Percentiles rank a stretch among this genome's conserved stretches.
These are phyloP conservation scores for Trifolium pratense DNA, from an alignment of 306 rosid species.

Conservation along the genomic window DNA sequence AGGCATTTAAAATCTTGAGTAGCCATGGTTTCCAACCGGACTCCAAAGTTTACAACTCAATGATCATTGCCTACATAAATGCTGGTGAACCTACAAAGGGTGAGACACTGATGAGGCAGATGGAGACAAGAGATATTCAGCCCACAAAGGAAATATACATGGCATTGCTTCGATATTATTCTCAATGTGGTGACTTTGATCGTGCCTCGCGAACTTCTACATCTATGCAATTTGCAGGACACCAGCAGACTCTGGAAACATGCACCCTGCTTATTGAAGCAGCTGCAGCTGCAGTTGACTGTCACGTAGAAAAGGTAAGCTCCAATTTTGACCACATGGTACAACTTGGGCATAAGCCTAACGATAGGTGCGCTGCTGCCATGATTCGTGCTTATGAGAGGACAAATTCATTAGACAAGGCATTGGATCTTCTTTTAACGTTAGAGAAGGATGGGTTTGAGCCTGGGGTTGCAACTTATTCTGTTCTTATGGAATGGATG, in stretches of 20 bases:
- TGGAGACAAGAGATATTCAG: conserved; percentile 66
- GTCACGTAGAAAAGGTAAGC: conserved; percentile 67
- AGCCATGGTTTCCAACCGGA: conserved; percentile 78
- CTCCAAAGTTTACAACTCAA: conserved; percentile 57
- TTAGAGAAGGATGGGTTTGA: conserved; percentile 78
- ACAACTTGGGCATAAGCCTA: conserved; percentile 65
- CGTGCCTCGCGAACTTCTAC: conserved; percentile 60
- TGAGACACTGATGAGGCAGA: conserved; percentile 61
- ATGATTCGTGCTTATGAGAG: conserved; percentile 76
- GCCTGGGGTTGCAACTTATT: conserved; percentile 81
- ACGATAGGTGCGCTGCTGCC: conserved; percentile 80
- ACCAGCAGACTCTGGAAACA: conserved; percentile 56
- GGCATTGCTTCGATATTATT: conserved; percentile 67
- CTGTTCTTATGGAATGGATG: conserved; percentile 88
- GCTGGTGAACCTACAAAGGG: conserved; percentile 60
- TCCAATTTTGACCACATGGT: conserved; percentile 67
- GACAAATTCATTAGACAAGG: conserved; percentile 69
- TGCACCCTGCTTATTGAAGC: conserved; percentile 74
- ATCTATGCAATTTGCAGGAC: conserved; percentile 67
- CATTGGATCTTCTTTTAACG: conserved; percentile 65
- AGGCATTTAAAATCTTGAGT: conserved; percentile 67
- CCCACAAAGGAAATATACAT: conserved; percentile 68
- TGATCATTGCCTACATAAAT: conserved; percentile 76
- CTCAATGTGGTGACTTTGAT: conserved; percentile 50
- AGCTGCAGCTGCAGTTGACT: conserved; percentile 49